Evolutionary conservation across 768 basidiomycete genomes (phyloP).

Genomic region (Termitomyces sp.): DNA sequence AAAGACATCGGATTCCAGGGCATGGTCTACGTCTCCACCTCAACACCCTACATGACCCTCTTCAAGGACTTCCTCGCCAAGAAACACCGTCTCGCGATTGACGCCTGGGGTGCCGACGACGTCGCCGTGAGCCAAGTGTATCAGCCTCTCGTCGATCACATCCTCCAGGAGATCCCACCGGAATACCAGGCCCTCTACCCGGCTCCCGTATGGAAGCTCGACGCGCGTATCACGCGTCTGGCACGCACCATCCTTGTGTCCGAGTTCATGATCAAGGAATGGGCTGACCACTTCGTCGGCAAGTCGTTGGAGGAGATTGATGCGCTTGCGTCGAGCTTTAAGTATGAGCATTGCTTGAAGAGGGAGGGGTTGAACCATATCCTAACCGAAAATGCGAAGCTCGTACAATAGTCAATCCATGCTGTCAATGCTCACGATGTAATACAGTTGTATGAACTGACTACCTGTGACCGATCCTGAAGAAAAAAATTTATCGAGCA

Average conservation of each 20-base stretch:
- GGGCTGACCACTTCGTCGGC: conserved; percentile 64
- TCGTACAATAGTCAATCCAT: conserved; percentile 11
- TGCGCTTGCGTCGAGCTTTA: conserved; percentile 69
- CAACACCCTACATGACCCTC: conserved; percentile 67
- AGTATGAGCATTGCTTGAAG: conserved; percentile 62
- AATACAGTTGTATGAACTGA: not conserved
- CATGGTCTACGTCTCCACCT: conserved; percentile 68
- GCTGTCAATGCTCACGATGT: not conserved
- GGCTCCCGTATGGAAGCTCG: conserved; percentile 56
- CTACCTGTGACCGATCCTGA: not conserved
- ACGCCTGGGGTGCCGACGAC: conserved; percentile 75
- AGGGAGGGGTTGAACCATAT: conserved; percentile 61
- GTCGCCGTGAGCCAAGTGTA: conserved; percentile 50
- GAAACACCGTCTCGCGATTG: conserved; percentile 73
- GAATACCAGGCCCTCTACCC: conserved; percentile 56
- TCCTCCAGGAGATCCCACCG: conserved; percentile 48
- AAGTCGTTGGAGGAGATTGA: conserved; percentile 60
- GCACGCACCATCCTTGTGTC: conserved; percentile 63
- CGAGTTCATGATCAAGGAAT: conserved; percentile 68
- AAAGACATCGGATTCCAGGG: conserved; percentile 86
- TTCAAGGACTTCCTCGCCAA: conserved; percentile 66
- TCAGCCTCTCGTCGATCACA: conserved; percentile 58
- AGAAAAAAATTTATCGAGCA: not conserved
- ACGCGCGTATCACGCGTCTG: conserved; percentile 48
- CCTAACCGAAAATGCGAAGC: conserved; percentile 36